Conservation (phyloP, 2,329 filamentous ascomycete genomes). For the Colletotrichum agaves region DNA sequence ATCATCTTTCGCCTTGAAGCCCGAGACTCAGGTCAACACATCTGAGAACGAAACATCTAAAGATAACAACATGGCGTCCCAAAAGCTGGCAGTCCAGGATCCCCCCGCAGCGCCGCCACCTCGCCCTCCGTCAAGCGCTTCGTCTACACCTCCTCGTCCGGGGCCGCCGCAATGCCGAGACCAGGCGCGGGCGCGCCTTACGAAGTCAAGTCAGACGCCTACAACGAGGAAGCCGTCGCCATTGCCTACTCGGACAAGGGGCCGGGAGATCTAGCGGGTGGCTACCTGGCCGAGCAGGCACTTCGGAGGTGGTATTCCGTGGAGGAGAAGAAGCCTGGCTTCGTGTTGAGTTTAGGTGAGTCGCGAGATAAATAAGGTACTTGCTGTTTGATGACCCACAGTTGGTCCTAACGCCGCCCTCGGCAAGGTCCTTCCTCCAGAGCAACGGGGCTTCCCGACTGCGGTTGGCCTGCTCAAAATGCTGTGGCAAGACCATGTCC, state of each 20-base stretch:
- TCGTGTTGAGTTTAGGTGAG: slow-evolving; percentile 43
- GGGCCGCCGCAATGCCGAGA: slow-evolving; percentile 40
- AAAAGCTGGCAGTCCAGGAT: background rate
- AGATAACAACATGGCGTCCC: background rate
- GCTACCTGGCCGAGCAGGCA: slow-evolving; percentile 47
- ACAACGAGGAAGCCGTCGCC: slow-evolving; percentile 48
- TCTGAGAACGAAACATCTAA: background rate
- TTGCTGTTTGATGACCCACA: background rate
- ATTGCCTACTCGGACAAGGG: slow-evolving; percentile 46
- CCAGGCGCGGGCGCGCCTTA: slow-evolving; percentile 38
- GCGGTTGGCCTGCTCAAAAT: slow-evolving; percentile 39
- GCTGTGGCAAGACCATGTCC: slow-evolving; percentile 40
- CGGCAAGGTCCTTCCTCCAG: slow-evolving; percentile 38
- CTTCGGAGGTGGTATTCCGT: slow-evolving; percentile 51
- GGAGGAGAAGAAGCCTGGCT: slow-evolving; percentile 44
- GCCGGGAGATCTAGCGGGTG: slow-evolving; percentile 40
- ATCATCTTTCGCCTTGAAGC: background rate
- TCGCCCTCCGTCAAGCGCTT: slow-evolving; percentile 51
- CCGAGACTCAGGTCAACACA: background rate
- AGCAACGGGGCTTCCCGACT: slow-evolving; percentile 40
- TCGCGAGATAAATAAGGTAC: background rate
- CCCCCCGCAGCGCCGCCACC: slow-evolving; percentile 46
- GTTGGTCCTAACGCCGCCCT: slow-evolving; percentile 45
- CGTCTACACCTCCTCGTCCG: slow-evolving; percentile 52
- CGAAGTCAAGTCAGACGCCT: slow-evolving; percentile 43